Conservation (phyloP, 805 yeast species). For the Teunomyces kruisii region DNA sequence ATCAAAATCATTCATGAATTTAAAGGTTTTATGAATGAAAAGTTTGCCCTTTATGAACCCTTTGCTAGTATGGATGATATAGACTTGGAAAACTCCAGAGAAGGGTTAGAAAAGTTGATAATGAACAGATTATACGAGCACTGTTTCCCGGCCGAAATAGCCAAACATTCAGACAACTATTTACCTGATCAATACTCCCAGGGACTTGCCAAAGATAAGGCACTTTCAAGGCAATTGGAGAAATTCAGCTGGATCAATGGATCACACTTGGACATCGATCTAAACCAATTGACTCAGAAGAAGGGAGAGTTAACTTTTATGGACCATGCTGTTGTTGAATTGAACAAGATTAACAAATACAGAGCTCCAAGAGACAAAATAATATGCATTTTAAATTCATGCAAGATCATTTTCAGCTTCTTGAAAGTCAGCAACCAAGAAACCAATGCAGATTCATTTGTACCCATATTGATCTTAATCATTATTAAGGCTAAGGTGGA, state of each 20-base stretch:
- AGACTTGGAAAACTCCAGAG: constrained; percentile 68
- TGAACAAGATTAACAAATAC: constrained; percentile 74
- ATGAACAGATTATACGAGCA: constrained; percentile 81
- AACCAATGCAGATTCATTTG: constrained; percentile 85
- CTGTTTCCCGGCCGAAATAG: constrained; percentile 78
- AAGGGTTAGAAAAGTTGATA: constrained; percentile 88
- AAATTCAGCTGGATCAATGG: constrained; percentile 74
- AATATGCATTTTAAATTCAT: constrained; percentile 85
- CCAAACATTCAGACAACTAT: constrained; percentile 21
- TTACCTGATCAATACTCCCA: constrained; percentile 47
- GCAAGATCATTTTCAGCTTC: constrained; percentile 88
- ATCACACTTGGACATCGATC: constrained; percentile 73
- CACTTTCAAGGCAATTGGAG: constrained; percentile 50
- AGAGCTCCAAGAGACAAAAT: constrained; percentile 94
- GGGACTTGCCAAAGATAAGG: constrained; percentile 63
- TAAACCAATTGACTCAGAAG: constrained; percentile 32
- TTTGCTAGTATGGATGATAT: constrained; percentile 63
- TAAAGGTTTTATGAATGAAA: constrained; percentile 64
- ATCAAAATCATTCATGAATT: constrained; percentile 76
- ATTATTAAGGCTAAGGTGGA: constrained; percentile 66
- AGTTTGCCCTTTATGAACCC: constrained; percentile 65
- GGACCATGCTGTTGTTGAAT: constrained; percentile 67
- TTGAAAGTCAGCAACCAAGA: constrained; percentile 71
- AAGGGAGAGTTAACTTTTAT: constrained; percentile 40
- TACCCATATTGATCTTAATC: constrained; percentile 84